A percentile compares a stretch with the other conserved stretches of the same genome.
phyloP scores from a whole-genome alignment of 768 basidiomycete species.

The Rhodocollybia butyracea region DNA sequence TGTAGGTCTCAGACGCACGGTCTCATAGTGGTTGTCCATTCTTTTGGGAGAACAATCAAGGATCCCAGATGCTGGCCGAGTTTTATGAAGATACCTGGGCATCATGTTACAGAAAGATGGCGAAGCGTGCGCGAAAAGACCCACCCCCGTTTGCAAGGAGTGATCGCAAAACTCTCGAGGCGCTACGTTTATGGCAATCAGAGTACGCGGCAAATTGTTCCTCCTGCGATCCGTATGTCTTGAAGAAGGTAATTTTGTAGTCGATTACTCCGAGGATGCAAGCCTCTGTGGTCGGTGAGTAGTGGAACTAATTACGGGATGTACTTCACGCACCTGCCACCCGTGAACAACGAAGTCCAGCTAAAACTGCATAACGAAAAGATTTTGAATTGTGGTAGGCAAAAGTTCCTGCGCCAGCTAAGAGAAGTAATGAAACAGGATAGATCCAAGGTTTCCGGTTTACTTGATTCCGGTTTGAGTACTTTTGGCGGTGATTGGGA shows the following conservation, averaged over 20 bases:
- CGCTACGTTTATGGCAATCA: conserved; percentile 82
- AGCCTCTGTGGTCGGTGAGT: conserved; percentile 39
- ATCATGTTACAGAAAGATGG: neutral
- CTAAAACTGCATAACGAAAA: conserved; percentile 72
- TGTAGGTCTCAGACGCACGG: conserved; percentile 45
- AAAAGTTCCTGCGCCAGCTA: conserved; percentile 14
- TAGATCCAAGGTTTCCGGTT: neutral
- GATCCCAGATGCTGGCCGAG: conserved; percentile 63
- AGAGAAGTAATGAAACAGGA: neutral
- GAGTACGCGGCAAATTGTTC: conserved; percentile 57
- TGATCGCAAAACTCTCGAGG: conserved; percentile 73
- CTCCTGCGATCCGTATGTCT: conserved; percentile 46
- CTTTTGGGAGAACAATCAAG: conserved; percentile 42
- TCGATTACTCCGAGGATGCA: conserved; percentile 63
- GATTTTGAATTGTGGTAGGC: conserved; percentile 71
- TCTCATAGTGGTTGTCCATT: conserved; percentile 40
- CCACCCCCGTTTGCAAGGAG: conserved; percentile 84
- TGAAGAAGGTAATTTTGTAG: conserved; percentile 67
- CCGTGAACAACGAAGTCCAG: conserved; percentile 74
- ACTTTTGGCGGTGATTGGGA: no score
- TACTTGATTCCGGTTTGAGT: no score
- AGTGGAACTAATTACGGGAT: conserved; percentile 9
- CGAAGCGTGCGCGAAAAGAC: conserved; percentile 14
- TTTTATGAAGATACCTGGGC: conserved; percentile 77
- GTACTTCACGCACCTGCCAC: conserved; percentile 53